phyloP scores from a whole-genome alignment of 75 land plant species.

The Pseudotsuga menziesii region DNA sequence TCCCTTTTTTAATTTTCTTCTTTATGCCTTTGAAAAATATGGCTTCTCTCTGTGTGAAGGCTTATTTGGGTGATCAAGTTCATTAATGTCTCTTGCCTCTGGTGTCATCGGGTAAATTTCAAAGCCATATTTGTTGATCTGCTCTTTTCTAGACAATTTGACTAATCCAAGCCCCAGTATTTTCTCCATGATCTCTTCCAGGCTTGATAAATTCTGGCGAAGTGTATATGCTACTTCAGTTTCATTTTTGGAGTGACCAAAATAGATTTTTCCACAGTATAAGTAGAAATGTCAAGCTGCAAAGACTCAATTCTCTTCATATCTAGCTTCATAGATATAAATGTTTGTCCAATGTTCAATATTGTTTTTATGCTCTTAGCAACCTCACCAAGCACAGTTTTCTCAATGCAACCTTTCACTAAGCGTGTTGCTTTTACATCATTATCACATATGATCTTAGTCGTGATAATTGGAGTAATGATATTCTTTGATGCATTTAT shows the following conservation, averaged over 20 bases:
- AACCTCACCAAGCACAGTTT: too few relatives aligned
- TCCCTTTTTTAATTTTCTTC: slow-evolving; percentile 90
- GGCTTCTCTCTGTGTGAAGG: slow-evolving; percentile 66
- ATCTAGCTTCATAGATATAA: too few relatives aligned
- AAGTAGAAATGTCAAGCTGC: too few relatives aligned
- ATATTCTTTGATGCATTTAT: slow-evolving; percentile 92
- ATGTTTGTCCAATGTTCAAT: too few relatives aligned
- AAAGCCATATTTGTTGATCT: slow-evolving; percentile 23
- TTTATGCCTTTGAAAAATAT: slow-evolving; percentile 89
- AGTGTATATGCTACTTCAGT: not conserved
- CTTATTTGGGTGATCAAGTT: slow-evolving; percentile 20
- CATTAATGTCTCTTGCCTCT: slow-evolving; percentile 21
- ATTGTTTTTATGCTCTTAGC: too few relatives aligned
- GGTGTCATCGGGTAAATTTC: slow-evolving; percentile 23
- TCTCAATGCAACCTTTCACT: too few relatives aligned
- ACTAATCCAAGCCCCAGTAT: slow-evolving; percentile 70
- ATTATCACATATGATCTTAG: too few relatives aligned
- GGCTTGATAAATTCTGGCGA: slow-evolving; percentile 12
- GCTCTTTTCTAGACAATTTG: slow-evolving; percentile 15
- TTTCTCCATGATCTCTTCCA: slow-evolving; percentile 78
- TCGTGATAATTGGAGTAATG: slow-evolving; percentile 85
- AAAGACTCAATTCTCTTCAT: too few relatives aligned
- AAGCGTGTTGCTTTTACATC: too few relatives aligned
- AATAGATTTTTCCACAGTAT: too few relatives aligned
- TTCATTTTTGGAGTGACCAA: too few relatives aligned